Evolutionary conservation across 2,329 filamentous ascomycete species (phyloP).

Genomic region (Coniochaeta sp.): DNA sequence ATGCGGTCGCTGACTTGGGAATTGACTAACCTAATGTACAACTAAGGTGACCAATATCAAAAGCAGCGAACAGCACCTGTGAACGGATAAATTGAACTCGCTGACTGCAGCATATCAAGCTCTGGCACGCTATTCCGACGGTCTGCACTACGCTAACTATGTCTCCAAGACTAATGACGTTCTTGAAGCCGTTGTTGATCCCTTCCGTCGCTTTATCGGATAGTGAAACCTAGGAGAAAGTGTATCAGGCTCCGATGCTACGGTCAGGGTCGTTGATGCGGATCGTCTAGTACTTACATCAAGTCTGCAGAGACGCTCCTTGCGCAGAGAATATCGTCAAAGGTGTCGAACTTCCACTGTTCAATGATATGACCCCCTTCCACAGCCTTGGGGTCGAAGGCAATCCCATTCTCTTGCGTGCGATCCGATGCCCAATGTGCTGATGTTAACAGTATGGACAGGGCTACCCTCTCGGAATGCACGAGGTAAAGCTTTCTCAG

Average conservation of each 20-base stretch:
- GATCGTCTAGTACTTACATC: not conserved
- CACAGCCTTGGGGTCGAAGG: not conserved
- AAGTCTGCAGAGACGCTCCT: not conserved
- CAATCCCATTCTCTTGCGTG: not conserved
- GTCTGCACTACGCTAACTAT: not conserved
- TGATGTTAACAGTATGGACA: not conserved
- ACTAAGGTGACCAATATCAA: too few species aligned
- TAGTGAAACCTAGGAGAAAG: not conserved
- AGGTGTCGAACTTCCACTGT: not conserved
- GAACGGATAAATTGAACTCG: too few species aligned
- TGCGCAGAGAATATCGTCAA: slow-evolving; percentile 1
- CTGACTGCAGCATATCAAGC: too few species aligned
- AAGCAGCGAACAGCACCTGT: too few species aligned
- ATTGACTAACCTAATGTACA: not conserved
- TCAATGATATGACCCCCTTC: not conserved
- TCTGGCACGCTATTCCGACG: not conserved
- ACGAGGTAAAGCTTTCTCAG: not conserved
- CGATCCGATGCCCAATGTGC: not conserved
- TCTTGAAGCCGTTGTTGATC: not conserved
- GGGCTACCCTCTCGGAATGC: not conserved
- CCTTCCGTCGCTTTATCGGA: not conserved
- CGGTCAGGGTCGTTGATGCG: not conserved
- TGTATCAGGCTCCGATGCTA: not conserved
- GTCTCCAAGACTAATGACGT: not conserved
- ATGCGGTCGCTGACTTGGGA: not conserved